Percentiles rank a stretch among this genome's conserved stretches.
phyloP scores from a whole-genome alignment of 2,329 filamentous ascomycete species.

The Pseudogymnoascus sp. region DNA sequence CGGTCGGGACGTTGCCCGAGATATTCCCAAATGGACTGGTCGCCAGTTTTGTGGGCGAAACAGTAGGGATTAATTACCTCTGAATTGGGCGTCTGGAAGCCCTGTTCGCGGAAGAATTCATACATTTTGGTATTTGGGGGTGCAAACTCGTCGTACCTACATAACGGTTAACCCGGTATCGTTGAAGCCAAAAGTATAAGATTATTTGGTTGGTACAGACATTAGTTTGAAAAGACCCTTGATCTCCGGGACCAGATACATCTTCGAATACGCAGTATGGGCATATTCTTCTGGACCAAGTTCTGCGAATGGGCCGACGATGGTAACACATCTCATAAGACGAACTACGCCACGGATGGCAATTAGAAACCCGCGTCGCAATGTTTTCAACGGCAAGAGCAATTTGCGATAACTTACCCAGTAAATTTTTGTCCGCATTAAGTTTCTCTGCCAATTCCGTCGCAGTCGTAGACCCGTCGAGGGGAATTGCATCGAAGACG shows the following conservation, averaged over 20 bases:
- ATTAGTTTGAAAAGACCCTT: conserved; percentile 21
- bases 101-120: conserved; percentile 23
- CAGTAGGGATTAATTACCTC: conserved; percentile 25
- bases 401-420: conserved; percentile 16
- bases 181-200: neutral
- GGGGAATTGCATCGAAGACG: conserved; percentile 23
- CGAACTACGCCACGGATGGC: conserved; percentile 18
- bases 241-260: conserved; percentile 20
- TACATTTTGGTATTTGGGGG: conserved; percentile 19
- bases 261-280: conserved; percentile 23
- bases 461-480: conserved; percentile 19
- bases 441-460: conserved; percentile 19
- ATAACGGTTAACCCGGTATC: neutral
- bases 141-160: conserved; percentile 24
- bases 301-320: conserved; percentile 22
- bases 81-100: conserved; percentile 22
- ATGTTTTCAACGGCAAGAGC: neutral
- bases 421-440: conserved; percentile 18
- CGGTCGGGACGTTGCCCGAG: conserved; percentile 24
- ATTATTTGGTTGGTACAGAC: conserved; percentile 10
- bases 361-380: neutral
- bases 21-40: conserved; percentile 25
- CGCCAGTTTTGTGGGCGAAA: conserved; percentile 24
- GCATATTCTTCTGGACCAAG: conserved; percentile 20
- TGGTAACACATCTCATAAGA: conserved; percentile 21